Percentiles rank a stretch among this genome's conserved stretches.
These are phyloP conservation scores for Prasinococcaceae sp. DNA, from an alignment of 139 green algal genomes.

Conservation along the genomic window DNA sequence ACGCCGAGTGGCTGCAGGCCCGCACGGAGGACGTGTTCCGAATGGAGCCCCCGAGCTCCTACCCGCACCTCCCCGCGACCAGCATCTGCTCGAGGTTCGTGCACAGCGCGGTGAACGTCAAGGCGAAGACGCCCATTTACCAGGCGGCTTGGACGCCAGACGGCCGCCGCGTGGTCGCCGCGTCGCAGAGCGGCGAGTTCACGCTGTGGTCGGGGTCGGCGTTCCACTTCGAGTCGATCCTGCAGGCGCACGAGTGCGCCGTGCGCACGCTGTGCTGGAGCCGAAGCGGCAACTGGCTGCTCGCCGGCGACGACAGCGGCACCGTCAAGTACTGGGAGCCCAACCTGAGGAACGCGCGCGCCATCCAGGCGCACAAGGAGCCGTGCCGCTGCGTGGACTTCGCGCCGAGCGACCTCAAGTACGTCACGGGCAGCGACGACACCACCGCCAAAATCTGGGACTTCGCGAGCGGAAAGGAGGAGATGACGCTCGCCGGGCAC, in stretches of 20 bases:
- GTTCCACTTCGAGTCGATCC: slow-evolving; percentile 76
- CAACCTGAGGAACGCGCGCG: slow-evolving; percentile 48
- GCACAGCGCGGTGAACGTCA: slow-evolving; percentile 18
- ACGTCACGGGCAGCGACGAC: slow-evolving; percentile 70
- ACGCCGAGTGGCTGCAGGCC: too few species aligned
- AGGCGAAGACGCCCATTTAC: neutral
- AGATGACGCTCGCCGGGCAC: slow-evolving; percentile 54
- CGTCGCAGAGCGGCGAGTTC: slow-evolving; percentile 71
- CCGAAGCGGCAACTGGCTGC: slow-evolving; percentile 58
- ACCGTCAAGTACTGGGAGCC: slow-evolving; percentile 56
- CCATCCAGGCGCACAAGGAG: slow-evolving; percentile 47
- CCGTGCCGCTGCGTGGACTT: slow-evolving; percentile 15
- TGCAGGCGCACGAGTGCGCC: slow-evolving; percentile 55
- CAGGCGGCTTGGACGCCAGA: slow-evolving; percentile 59
- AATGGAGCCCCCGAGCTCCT: slow-evolving; percentile 54
- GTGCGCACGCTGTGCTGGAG: slow-evolving; percentile 51
- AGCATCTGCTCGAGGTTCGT: slow-evolving; percentile 66
- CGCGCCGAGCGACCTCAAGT: slow-evolving; percentile 69
- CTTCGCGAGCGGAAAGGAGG: slow-evolving; percentile 34
- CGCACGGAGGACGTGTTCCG: too few species aligned
- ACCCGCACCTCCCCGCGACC: slow-evolving; percentile 42
- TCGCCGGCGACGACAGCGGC: slow-evolving; percentile 62
- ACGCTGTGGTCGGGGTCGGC: slow-evolving; percentile 66
- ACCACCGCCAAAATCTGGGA: slow-evolving; percentile 65
- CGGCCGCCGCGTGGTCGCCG: slow-evolving; percentile 66